phyloP scores from a whole-genome alignment of 202 grass and related monocot genomes.

The Panicum hallii region DNA sequence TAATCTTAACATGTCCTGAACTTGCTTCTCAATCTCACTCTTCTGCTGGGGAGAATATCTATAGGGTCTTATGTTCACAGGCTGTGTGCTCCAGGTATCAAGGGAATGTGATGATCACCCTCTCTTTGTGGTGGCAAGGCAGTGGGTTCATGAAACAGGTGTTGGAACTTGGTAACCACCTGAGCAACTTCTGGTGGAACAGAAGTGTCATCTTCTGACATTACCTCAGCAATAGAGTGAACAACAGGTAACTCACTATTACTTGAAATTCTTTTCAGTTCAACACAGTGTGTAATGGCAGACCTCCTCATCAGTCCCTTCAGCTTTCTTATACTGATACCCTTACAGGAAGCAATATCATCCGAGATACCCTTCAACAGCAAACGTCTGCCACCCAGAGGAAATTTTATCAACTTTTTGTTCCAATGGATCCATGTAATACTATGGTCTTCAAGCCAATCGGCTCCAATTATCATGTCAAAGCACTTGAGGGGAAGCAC shows the following conservation, averaged over 20 bases:
- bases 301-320: not conserved
- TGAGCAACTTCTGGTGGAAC: no score
- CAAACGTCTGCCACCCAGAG: accelerated
- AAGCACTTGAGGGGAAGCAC: not conserved
- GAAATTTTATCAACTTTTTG: not conserved
- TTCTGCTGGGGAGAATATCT: not conserved
- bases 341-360: accelerated
- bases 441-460: not conserved
- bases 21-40: not conserved
- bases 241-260: no score
- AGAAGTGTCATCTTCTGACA: no score
- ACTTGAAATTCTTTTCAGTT: no score
- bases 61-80: not conserved
- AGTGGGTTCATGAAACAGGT: not conserved
- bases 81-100: not conserved
- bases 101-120: not conserved
- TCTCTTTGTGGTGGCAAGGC: not conserved
- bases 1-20: not conserved
- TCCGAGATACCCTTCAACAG: not conserved
- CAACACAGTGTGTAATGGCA: no score
- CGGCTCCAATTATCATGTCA: not conserved
- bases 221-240: no score
- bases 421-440: not conserved
- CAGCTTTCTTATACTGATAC: accelerated
- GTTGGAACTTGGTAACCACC: no score